Percentiles rank a stretch among this genome's conserved stretches.
These are phyloP conservation scores for Cudoniella acicularis DNA, from an alignment of 495 filamentous ascomycete species.

Conservation along the genomic window DNA sequence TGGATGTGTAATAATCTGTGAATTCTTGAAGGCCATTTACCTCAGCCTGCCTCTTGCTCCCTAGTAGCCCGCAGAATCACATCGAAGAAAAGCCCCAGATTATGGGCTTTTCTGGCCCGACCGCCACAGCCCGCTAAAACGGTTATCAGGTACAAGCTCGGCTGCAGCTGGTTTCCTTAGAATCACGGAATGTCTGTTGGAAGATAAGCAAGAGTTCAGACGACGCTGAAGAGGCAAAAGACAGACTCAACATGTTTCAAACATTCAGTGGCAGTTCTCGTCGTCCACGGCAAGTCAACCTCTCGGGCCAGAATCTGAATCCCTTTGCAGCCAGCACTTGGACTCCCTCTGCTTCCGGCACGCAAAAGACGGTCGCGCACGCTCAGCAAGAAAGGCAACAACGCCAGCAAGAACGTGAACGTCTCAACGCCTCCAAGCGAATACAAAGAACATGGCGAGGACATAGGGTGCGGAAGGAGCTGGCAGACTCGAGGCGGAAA, in stretches of 20 bases:
- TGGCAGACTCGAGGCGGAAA: conserved; percentile 55
- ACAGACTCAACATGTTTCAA: conserved; percentile 64
- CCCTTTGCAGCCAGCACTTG: conserved; percentile 61
- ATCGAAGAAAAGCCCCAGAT: conserved; percentile 7
- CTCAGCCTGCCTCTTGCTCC: not conserved
- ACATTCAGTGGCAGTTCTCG: conserved; percentile 86
- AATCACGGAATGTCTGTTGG: conserved; percentile 16
- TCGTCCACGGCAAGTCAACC: conserved; percentile 85
- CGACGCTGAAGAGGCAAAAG: not conserved
- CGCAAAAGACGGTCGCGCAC: conserved; percentile 73
- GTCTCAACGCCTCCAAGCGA: conserved; percentile 65
- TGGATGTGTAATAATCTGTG: too few species aligned
- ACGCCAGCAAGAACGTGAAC: conserved; percentile 78
- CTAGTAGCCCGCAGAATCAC: conserved; percentile 6
- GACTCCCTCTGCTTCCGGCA: conserved; percentile 46
- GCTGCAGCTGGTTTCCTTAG: too few species aligned
- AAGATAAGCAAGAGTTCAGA: conserved; percentile 8
- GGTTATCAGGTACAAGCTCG: too few species aligned
- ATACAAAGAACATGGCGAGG: conserved; percentile 87
- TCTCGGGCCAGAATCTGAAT: conserved; percentile 79
- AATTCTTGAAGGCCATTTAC: too few species aligned
- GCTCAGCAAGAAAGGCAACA: conserved; percentile 80
- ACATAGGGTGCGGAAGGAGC: conserved; percentile 55
- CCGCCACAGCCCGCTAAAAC: not conserved
- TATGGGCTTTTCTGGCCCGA: not conserved